Evolutionary conservation across 352 stramenopile species (phyloP).

Genomic region (Saprolegnia parasitica): DNA sequence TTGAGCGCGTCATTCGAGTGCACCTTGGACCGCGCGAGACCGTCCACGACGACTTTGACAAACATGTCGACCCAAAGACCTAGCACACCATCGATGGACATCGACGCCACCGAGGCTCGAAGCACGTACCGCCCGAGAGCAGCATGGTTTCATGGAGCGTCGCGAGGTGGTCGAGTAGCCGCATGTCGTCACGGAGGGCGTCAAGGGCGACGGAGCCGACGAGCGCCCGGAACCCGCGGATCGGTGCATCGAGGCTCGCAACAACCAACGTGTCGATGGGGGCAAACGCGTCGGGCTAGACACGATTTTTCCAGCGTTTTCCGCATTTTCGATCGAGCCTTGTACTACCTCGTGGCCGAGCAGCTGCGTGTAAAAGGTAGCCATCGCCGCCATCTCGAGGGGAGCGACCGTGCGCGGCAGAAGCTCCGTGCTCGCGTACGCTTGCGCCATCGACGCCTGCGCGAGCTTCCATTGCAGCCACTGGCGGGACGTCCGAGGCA

Average conservation of each 20-base stretch:
- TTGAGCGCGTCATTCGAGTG: slow-evolving; percentile 21
- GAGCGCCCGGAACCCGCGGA: slow-evolving; percentile 13
- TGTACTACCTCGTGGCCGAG: background rate
- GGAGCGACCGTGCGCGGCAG: background rate
- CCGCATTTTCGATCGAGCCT: no score
- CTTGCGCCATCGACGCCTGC: background rate
- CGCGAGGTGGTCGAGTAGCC: slow-evolving; percentile 10
- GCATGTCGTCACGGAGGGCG: slow-evolving; percentile 13
- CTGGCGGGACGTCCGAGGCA: background rate
- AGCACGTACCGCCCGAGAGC: slow-evolving; percentile 8
- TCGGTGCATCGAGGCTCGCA: slow-evolving; percentile 1
- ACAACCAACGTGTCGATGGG: slow-evolving; percentile 20
- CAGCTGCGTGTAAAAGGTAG: background rate
- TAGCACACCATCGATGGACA: no score
- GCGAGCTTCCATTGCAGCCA: background rate
- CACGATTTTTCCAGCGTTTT: background rate
- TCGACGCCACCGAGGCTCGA: background rate
- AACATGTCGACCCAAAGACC: slow-evolving; percentile 26
- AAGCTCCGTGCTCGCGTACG: slow-evolving; percentile 1
- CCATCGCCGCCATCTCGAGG: slow-evolving; percentile 1
- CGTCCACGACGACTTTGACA: slow-evolving; percentile 12
- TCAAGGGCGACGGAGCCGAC: slow-evolving; percentile 11
- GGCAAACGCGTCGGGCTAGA: background rate
- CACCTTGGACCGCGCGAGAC: background rate
- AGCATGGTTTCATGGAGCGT: slow-evolving; percentile 24